These are phyloP conservation scores for Clarireedia hainanense DNA, from an alignment of 2,329 filamentous ascomycete species.

Conservation along the genomic window DNA sequence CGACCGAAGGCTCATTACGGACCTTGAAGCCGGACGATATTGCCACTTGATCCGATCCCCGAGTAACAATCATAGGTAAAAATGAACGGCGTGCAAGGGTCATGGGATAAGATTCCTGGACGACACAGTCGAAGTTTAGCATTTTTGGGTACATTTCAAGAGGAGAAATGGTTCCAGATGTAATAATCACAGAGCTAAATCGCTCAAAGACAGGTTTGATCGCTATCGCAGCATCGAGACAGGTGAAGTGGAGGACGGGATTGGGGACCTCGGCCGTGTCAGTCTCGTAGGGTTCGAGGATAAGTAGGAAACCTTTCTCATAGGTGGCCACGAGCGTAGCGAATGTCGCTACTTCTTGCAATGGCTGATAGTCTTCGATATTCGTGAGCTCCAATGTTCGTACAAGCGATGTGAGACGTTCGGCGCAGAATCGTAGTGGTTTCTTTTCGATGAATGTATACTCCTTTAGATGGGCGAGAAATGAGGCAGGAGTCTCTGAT, in stretches of 20 bases:
- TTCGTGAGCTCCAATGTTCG: constrained; percentile 92
- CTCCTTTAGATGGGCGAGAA: constrained; percentile 85
- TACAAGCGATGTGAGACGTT: constrained; percentile 87
- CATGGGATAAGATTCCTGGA: constrained; percentile 97
- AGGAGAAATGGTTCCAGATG: constrained; percentile 92
- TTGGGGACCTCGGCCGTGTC: constrained; percentile 94
- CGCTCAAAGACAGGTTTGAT: constrained; percentile 97
- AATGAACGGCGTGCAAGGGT: constrained; percentile 92
- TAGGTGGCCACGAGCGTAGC: constrained; percentile 94
- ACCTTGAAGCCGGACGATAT: constrained; percentile 94
- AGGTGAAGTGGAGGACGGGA: constrained; percentile 93
- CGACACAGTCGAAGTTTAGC: constrained; percentile 85
- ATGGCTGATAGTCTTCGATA: constrained; percentile 93
- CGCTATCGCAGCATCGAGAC: constrained; percentile 92
- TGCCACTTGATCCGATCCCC: constrained; percentile 86
- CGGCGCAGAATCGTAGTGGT: constrained; percentile 86
- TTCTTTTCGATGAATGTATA: constrained; percentile 98
- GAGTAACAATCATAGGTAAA: constrained; percentile 93
- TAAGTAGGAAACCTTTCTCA: constrained; percentile 90
- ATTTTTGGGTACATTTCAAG: constrained; percentile 99
- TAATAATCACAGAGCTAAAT: constrained; percentile 97
- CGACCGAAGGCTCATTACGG: constrained; percentile 91
- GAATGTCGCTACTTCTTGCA: constrained; percentile 97
- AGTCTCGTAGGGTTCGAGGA: constrained; percentile 94
- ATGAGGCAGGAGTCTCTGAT: constrained; percentile 91